Base-by-base conservation (phyloP, 1,284 basidiomycete genomes). In the Athelia psychrophila region DNA sequence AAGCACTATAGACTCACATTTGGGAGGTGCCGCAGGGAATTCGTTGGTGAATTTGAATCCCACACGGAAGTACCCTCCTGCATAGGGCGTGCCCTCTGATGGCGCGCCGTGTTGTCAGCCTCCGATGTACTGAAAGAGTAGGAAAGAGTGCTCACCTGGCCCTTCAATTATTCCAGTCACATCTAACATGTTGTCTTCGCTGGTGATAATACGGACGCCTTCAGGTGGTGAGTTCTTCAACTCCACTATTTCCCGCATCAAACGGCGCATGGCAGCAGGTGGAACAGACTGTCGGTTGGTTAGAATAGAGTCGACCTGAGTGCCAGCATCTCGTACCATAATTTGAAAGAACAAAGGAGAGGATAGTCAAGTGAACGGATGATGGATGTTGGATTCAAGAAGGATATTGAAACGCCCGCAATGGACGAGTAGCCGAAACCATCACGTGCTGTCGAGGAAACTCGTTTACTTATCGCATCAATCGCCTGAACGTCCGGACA, bases 11-110 rank as follows among this genome's bases (percentile, higher is more conserved):
- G 5, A 74, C 90, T 58, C 57, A 94, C 94, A 96, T 77, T 93
- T 95, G 4, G 94, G 94, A 51, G 94, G 94, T 36, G 86, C 83
- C 45, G 90, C 85, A 42, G 94, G 94, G 65, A 94, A 97, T 67
- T 96, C 93, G 56, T 91, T 84, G 1, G 84, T 88, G 67, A 96
- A 96, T 59, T 80, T 81, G 72, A 97, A 96, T 63, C 84, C 84
- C 53, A 97, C 84, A 59, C 77, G 83, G 71, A 95, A 96, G 76
- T 93, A 95, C 16, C 94, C 94, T 42, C 91, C 92, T 52, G 89
- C 83, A 68, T 96, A 98, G 0, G 95, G 95, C 32, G 95, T 97
- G 25, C 90, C 89, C 64, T 89, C 91, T 92, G 64, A 32, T 36
- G 56, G 27, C 30, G 51, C 50, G 40, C 52, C 53, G 33, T 44